Evolutionary conservation across 495 filamentous ascomycete genomes (phyloP), one percentile per base, ranked within the genome.

Genomic region (Penicillium pulvis): DNA sequence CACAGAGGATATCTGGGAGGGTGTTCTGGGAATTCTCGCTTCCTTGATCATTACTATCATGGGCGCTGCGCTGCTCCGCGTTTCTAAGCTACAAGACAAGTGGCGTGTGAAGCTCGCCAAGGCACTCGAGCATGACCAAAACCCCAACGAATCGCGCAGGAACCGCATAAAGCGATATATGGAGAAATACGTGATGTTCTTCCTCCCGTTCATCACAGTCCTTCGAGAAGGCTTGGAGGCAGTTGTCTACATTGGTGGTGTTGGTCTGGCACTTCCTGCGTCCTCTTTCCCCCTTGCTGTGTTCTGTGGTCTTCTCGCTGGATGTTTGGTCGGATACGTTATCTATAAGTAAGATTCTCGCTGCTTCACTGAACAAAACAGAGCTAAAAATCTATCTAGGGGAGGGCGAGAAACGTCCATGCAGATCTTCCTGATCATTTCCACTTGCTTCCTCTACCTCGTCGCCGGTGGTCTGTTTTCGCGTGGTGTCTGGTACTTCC

Each of bases 381-480:
- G 11, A 9, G 14, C 56, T 62, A n/a, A 56, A 41, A 43, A 10
- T 28, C 7, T 43, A 16, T 49, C 16, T 51, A 85, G 84, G 52
- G 85, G 87, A 47, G 86, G 84, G 9, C 86, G 83, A 17, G 74
- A 81, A 10, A 79, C 87, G 10, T 85, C 84, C 33, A 71, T 96
- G 54, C 90, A 93, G 62, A 74, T 89, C 50, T 96, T 96, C 79
- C 74, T 96, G 9, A 84, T 94, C 61, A 68, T 84, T 46, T 93
- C 90, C 4, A 94, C 91, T 8, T 93, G 89, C 66, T 81, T 94
- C 65, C 78, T 96, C 3, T 96, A 96, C 63, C 84, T 96, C 4
- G 87, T 96, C 19, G 89, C 88, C n/a, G 90, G 88, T 8, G 91
- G 90, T 26, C 82, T 96, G 14, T 88, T 94, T 71, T 92, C 91